Base-by-base conservation (phyloP, 2,329 filamentous ascomycete species). In the Trichocomaceae sp. region DNA sequence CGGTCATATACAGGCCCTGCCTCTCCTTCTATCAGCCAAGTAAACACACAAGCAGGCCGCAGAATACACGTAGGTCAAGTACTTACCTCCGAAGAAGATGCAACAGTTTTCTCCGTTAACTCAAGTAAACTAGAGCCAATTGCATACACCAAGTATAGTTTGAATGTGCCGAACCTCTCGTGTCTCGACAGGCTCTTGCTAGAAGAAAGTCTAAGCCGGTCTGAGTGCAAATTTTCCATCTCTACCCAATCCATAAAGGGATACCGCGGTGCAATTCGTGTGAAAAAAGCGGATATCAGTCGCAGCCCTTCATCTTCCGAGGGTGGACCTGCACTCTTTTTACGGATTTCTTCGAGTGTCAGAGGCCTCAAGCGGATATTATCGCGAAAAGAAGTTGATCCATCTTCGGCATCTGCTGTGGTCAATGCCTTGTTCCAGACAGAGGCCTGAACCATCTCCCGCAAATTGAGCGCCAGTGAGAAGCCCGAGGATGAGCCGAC, bases 371-470 rank as follows among this genome's bases (percentile, higher is more conserved):
- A 37, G 33, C 15, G 64, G 12, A 29, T 29, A 29, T 68, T 69
- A 44, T 26, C 17, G 42, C 19, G n/a, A n/a, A n/a, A n/a, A n/a
- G 33, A n/a, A 12, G 33, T 15, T 10, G 23, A 45, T 13, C 6
- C 17, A 26, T 50, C 37, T n/a, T 33, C 17, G 19, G 23, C 19
- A 12, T 37, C 35, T 39, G 5, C 7, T 22, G 13, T 9, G 15
- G 22, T 37, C 26, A 79, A 63, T 1, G 76, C 73, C 58, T 79
- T 78, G 48, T 78, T 78, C 77, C 77, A 79, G 1, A 79, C 76
- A 20, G 77, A 79, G 0, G 76, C 75, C 59, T 79, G 77, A 7
- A 79, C 77, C 75, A 80, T 79, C 49, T 78, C 75, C 20, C 77
- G 75, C 6, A 80, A 66, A 57, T 78, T 76, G 10, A 75, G 67